Conservation (phyloP, 106 monocot species). For the Allium sativum region DNA sequence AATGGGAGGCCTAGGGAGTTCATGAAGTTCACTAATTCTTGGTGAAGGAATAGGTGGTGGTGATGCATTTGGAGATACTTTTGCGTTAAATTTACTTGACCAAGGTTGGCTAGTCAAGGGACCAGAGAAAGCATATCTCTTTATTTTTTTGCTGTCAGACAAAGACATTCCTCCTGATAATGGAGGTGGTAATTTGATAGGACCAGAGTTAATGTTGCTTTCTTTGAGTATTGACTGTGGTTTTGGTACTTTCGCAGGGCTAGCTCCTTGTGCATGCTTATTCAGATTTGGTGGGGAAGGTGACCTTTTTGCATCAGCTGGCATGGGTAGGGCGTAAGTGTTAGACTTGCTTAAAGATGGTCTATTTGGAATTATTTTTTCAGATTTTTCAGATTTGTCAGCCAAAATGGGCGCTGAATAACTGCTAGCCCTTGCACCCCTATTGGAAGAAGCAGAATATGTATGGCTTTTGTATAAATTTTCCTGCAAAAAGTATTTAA, state of each 20-base stretch:
- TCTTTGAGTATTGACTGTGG: conserved; percentile 43
- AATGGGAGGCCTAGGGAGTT: conserved; percentile 80
- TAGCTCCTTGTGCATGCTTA: conserved; percentile 18
- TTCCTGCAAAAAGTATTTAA: conserved; percentile 33
- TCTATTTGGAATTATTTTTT: conserved; percentile 32
- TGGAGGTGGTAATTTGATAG: conserved; percentile 26
- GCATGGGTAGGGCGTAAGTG: conserved; percentile 71
- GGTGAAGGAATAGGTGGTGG: conserved; percentile 36
- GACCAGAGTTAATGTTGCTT: conserved; percentile 34
- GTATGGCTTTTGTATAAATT: conserved; percentile 19
- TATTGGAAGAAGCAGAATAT: conserved; percentile 16
- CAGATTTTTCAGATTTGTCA: conserved; percentile 46
- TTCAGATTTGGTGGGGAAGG: conserved; percentile 45
- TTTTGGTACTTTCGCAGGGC: conserved; percentile 17
- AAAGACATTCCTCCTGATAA: conserved; percentile 13
- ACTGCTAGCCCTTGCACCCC: conserved; percentile 23
- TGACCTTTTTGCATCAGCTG: conserved; percentile 44
- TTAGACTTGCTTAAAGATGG: conserved; percentile 47
- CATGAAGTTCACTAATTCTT: conserved; percentile 69
- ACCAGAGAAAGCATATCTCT: conserved; percentile 53
- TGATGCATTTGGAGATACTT: conserved; percentile 31
- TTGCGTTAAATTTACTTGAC: conserved; percentile 37
- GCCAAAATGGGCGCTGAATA: conserved; percentile 70
- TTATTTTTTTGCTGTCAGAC: conserved; percentile 37
- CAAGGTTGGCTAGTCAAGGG: conserved; percentile 35